Evolutionary conservation across 139 green algal genomes (phyloP), one percentile per base, ranked within the genome.

Genomic region (Chlorella sp.): DNA sequence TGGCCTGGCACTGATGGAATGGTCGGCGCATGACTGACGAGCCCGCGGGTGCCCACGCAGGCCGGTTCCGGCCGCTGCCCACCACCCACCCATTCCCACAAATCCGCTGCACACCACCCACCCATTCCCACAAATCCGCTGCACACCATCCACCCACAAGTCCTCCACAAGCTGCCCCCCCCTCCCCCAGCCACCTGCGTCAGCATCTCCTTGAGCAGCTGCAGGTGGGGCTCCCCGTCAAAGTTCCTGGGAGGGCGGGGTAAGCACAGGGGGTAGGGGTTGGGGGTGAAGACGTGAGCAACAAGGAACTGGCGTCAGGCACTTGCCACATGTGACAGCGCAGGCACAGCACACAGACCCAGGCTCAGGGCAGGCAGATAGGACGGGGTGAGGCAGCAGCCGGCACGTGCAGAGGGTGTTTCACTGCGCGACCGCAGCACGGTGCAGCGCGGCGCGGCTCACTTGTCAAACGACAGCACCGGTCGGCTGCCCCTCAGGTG

Each of bases 171-270:
- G 32, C 32, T 22, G 69, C 69, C 1, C 22, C 78, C 40, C 48
- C 48, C 48, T 57, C 9, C 48, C 48, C 5, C 5, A 37, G 34
- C 30, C 91, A 94, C 90, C 37, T 98, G 96, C 12, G 93, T 96
- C n/a, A 99, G 89, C 91, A 98, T 92, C 95, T 99, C 97, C 92
- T 99, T 99, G 28, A 98, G 91, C 79, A 99, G 92, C 90, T 94
- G 94, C 86, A 97, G 89, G 93, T 99, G 97, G 3, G 98, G 98
- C 93, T 97, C 86, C 24, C 89, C 80, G 78, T 99, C 98, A 93
- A 99, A 99, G 1, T 89, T 77, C 78, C 83, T 87, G 83, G 42
- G 40, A 12, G 0, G 57, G 34, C 0, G 81, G 64, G 21, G 21
- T 30, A 18, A 71, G 21, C 60, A 57, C 7, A 9, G 48, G 48